Evolutionary conservation across 192 early-diverging fungal genomes (phyloP), one percentile per base, ranked within the genome.

Genomic region (Rhizophlyctis rosea): DNA sequence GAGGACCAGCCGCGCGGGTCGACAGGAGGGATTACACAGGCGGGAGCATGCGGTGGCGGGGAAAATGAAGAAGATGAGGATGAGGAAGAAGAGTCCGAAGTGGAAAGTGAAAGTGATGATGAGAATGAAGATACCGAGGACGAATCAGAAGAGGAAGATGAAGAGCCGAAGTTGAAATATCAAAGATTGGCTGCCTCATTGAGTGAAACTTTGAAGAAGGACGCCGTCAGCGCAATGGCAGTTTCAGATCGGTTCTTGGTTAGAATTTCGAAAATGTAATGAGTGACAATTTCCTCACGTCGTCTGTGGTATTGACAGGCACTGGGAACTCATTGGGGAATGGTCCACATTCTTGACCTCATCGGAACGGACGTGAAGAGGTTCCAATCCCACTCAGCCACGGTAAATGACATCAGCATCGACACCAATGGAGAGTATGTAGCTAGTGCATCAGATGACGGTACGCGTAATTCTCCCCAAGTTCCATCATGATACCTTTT

Each of bases 151-250:
- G 87, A 88, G 13, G 88, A 91, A 4, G 92, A 96, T 30, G 91
- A 91, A 32, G 96, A 98, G 70, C 96, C 96, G 18, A 87, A 89
- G 61, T 79, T 98, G 34, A 87, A 91, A 57, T 98, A 96, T 74
- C 84, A 91, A 55, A 81, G 94, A 44, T 80, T 98, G 34, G 88
- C 82, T 9, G 83, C 87, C 4, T 86, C 83, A 14, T 74, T 94
- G n/a, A 65, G 73, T 16, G 88, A 90, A 9, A 71, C 92, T 52
- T 80, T 98, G 25, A 86, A 87, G 60, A 90, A 89, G 68, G 96
- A 98, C 67, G 86, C 88, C 23, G 93, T 94, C 3, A 88, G 87
- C 59, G 74, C 85, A 3, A 79, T 96, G 34, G 71, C 81, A 3
- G 96, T 95, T 0, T 86, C 87, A 2, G 89, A 92, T 54, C 72